Evolutionary conservation across 768 basidiomycete genomes (phyloP), one percentile per base, ranked within the genome.

Genomic region (Leccinum ochraceum): DNA sequence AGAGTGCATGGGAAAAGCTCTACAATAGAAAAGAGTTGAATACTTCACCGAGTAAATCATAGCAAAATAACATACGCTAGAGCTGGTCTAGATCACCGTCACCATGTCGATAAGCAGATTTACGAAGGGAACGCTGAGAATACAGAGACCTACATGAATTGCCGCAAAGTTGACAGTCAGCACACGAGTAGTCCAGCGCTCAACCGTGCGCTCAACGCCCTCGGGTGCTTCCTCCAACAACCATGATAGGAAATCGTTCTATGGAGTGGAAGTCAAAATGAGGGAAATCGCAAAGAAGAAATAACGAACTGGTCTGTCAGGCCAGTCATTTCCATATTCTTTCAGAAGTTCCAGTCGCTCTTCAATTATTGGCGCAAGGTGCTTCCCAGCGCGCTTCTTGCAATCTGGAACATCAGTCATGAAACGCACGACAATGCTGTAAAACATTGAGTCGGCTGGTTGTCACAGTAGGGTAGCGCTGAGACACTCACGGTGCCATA

Each of bases 221-320:
- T 60, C 51, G 1, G 62, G 59, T 51, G 69, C 75, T 5, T 63
- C 67, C 16, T 73, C 71, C 46, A 75, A 17, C 24, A 76, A 37
- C 75, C 77, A 78, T 30, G 67, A 60, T 11, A 78, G 56, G 24
- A 77, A 50, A 56, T 78, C 77, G 36, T 71, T 69, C 76, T 76
- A 37, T n/a, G 16, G 26, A 22, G 34, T 17, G 1, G 20, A 2
- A 13, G 24, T 56, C 32, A 58, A 30, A 6, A 20, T 1, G 34
- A 4, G 8, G 26, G 16, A 10, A n/a, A 34, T 10, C 13, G 1
- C 1, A 42, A 48, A 49, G 26, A 44, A 28, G 34, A 6, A 28
- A 28, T n/a, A 32, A 67, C 75, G 1, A 36, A 78, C 77, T 3
- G 77, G 72, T 57, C 66, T 75, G 22, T 74, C 72, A 0, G 55